Base-by-base conservation (phyloP, 1,139 yeast genomes). In the Suhomyces choctaworum region DNA sequence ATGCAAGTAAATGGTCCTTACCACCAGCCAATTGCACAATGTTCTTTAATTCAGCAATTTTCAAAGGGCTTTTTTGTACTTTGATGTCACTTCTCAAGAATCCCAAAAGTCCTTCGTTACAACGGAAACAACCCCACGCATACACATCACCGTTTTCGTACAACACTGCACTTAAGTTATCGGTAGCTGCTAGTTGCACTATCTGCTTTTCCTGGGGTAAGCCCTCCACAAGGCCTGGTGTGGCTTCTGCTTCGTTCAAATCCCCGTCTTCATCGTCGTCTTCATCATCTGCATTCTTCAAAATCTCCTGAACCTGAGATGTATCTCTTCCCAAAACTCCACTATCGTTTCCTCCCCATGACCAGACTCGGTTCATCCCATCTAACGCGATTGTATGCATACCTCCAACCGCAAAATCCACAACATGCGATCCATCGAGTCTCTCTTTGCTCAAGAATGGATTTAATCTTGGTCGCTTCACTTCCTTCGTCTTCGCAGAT, bases 41-140 rank as follows among this genome's bases (percentile, higher is more conserved):
- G 35, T 85, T 78, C 43, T 73, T 76, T 36, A 87, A 70, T 37
- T 74, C 77, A 1, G 71, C 67, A 26, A 92, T 73, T 48, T 76
- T 78, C 47, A 70, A 62, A 4, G 98, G 98, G 1, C 68, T 70
- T 27, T 52, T 67, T 62, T 92, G 97, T 31, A 80, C 62, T 43
- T 71, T 64, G 27, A 80, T 75, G 38, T 78, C 76, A 23, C 48
- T 54, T 45, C 81, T 79, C 45, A 78, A 77, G 61, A 87, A 92
- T 2, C 96, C 96, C 42, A 90, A 72, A 33, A 83, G 69, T 36
- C 98, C 98, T 61, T 92, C 98, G 48, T 82, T 89, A 66, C 85
- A 84, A 51, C 95, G 79, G 68, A 92, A 92, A 21, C 96, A 86
- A 25, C 99, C 99, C 97, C 98, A 92, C 0, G 97, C 95, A 62